phyloP scores from a whole-genome alignment of 2,329 filamentous ascomycete species.

The Paradendryphiella salina region DNA sequence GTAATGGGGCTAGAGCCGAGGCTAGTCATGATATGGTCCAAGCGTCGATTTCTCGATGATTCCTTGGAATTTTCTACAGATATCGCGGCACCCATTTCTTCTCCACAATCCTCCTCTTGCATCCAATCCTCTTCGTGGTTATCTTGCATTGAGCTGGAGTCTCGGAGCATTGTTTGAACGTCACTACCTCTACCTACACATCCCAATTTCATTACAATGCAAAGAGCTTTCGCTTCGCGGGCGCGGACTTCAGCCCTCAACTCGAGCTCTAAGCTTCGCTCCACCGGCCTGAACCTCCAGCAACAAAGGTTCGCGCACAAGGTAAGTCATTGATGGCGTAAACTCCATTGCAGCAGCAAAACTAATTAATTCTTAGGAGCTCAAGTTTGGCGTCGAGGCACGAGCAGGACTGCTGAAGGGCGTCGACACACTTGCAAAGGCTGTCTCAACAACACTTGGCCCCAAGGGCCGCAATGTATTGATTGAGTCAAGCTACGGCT shows the following conservation, averaged over 20 bases:
- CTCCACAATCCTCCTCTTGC: conserved; percentile 28
- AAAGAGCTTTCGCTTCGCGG: conserved; percentile 86
- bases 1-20: conserved; percentile 12
- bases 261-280: conserved; percentile 57
- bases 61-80: conserved; percentile 15
- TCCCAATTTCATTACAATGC: conserved; percentile 66
- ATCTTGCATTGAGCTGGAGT: conserved; percentile 45
- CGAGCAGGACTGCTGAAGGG: conserved; percentile 86
- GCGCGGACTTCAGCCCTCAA: conserved; percentile 79
- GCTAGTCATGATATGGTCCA: conserved; percentile 12
- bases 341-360: neutral
- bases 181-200: conserved; percentile 26
- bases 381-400: conserved; percentile 97
- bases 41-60: conserved; percentile 18
- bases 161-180: conserved; percentile 39
- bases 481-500: conserved; percentile 98
- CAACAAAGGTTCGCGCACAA: conserved; percentile 98
- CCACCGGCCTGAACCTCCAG: conserved; percentile 69
- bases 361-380: conserved; percentile 63
- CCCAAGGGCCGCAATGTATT: conserved; percentile 98
- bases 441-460: conserved; percentile 92
- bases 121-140: conserved; percentile 34
- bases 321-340: conserved; percentile 58
- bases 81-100: conserved; percentile 14
- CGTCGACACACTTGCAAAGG: conserved; percentile 95